phyloP scores from a whole-genome alignment of 2,329 filamentous ascomycete species.

The Talaromyces rugulosus region DNA sequence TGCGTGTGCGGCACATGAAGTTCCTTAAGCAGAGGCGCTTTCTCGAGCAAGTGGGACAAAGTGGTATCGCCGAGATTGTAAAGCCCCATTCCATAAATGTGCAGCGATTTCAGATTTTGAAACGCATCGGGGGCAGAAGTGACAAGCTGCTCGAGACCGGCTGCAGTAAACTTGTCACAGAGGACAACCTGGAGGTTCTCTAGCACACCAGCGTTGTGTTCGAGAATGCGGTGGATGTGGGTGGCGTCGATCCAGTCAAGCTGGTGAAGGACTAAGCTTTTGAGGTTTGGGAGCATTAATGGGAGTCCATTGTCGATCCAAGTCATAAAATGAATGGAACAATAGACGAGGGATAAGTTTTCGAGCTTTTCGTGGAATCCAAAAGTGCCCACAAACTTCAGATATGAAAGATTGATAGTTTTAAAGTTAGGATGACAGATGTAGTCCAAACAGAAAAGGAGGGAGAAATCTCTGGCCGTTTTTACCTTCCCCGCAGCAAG shows the following conservation, averaged over 20 bases:
- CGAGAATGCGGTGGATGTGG: not conserved
- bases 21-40: conserved; percentile 25
- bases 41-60: conserved; percentile 16
- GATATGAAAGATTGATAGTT: not conserved
- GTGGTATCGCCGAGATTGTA: conserved; percentile 23
- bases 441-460: not conserved
- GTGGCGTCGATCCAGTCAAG: conserved; percentile 5
- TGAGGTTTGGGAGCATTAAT: conserved; percentile 27
- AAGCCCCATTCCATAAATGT: conserved; percentile 19
- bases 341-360: not conserved
- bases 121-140: not conserved
- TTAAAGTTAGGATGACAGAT: conserved; percentile 1
- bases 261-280: conserved; percentile 13
- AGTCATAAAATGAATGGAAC: not conserved
- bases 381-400: not conserved
- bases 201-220: not conserved
- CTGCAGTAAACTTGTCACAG: not conserved
- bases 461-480: too few relatives aligned
- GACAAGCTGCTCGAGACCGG: not conserved
- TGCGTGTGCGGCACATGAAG: conserved; percentile 31
- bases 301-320: not conserved
- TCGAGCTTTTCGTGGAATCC: conserved; percentile 1
- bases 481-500: not conserved
- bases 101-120: conserved; percentile 25
- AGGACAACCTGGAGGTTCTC: conserved; percentile 3